Conservation (phyloP, 2,329 filamentous ascomycete species). For the Colletotrichum musicola region DNA sequence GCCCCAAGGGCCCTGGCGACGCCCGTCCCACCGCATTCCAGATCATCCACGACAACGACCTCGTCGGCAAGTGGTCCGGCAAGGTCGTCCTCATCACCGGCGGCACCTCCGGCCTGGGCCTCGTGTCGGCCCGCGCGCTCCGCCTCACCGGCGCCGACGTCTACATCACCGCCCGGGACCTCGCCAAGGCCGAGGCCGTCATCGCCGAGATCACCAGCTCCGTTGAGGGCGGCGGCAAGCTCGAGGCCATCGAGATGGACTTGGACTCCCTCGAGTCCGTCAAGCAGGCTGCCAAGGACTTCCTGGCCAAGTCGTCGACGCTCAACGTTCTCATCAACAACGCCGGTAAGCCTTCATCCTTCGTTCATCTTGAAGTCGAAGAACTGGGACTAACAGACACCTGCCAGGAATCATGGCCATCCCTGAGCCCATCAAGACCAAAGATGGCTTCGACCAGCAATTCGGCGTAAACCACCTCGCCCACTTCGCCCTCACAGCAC, state of each 20-base stretch:
- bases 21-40: conserved; percentile 52
- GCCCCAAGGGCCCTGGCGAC: conserved; percentile 49
- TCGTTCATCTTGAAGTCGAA: rapidly evolving
- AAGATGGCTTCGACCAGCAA: conserved; percentile 50
- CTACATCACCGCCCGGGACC: conserved; percentile 57
- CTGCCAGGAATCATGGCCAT: conserved; percentile 35
- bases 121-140: conserved; percentile 57
- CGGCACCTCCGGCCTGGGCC: conserved; percentile 54
- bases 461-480: conserved; percentile 66
- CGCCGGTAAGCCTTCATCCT: conserved; percentile 47
- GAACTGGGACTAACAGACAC: not conserved
- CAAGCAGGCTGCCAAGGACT: conserved; percentile 41
- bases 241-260: conserved; percentile 51
- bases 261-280: conserved; percentile 48
- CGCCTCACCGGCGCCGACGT: conserved; percentile 57
- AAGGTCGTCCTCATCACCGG: conserved; percentile 59
- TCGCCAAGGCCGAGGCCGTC: conserved; percentile 46
- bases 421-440: conserved; percentile 33
- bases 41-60: conserved; percentile 49
- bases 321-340: conserved; percentile 56
- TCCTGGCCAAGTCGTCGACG: conserved; percentile 37
- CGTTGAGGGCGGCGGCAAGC: conserved; percentile 37
- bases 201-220: conserved; percentile 36
- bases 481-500: conserved; percentile 65
- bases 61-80: conserved; percentile 46